Base-by-base conservation (phyloP, 176 grass and related monocot species). In the Tillandsia leiboldiana region DNA sequence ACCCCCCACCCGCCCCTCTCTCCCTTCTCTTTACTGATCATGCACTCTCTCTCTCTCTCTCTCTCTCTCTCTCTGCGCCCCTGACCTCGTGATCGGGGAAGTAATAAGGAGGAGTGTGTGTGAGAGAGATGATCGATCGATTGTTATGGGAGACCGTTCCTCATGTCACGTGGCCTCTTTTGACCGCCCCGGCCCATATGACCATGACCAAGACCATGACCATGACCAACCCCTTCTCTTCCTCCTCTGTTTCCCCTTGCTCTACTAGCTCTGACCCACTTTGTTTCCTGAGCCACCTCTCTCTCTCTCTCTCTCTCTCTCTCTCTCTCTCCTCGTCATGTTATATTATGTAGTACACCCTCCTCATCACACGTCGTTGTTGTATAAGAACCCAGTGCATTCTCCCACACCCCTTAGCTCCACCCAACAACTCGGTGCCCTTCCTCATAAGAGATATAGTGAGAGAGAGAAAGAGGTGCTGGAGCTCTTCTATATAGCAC, bases 141-240 rank as follows among this genome's bases (percentile, higher is more conserved):
- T 54, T 77, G 86, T 79, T 42, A 65, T 97, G 65, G 93, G 83
- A 84, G 89, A 90, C 80, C 93, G 94, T 90, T 99, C 87, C 82
- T 29, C 15, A 65, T 52, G 81, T 97, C 93, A 97, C 93, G 84
- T 97, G 93, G 79, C 81, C 72, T 74, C 88, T 92, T 97, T 97
- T 97, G 93, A 97, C 93, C 88, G 79, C 51, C 79, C 73, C 88
- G 79, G 51, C 79, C 73, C 58, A 70, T 71, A 70, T 72, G 67
- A 67, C 79, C 81, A 69, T 70, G 75, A 79, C 73, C 85, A 70
- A 69, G 67, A 67, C 79, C 81, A 69, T 70, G 75, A 79, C 73
- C 85, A 69, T 52, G 53, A 83, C 68, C 70, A 69, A 74, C 49
- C 69, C 64, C 26, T 23, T 62, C 70, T 73, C n/a, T 64, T 53